Conservation (phyloP, 2,329 filamentous ascomycete species). For the Stachybotrys chartarum region DNA sequence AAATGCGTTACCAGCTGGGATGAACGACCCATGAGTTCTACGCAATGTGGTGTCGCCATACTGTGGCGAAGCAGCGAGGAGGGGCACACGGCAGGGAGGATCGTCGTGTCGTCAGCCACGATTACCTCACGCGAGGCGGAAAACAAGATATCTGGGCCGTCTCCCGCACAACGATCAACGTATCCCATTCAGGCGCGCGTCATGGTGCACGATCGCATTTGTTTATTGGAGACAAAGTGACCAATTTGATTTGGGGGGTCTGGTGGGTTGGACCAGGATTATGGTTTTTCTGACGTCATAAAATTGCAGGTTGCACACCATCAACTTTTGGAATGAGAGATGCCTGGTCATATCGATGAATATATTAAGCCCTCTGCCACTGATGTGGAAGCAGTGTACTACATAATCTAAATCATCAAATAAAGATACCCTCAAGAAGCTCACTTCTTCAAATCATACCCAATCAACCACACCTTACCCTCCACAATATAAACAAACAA, state of each 20-base stretch:
- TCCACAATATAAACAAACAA: slow-evolving; percentile 3
- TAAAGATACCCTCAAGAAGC: background rate
- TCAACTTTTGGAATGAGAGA: background rate
- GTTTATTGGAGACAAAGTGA: background rate
- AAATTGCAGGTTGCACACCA: background rate
- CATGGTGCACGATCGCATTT: background rate
- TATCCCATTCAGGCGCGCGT: background rate
- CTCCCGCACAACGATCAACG: no score
- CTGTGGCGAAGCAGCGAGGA: slow-evolving; percentile 3
- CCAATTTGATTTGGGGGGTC: no score
- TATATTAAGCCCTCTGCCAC: background rate
- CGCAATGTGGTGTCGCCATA: background rate
- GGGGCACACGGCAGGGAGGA: background rate
- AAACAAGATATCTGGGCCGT: background rate
- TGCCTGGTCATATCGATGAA: background rate
- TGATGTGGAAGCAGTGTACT: background rate
- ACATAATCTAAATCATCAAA: background rate
- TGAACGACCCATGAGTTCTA: no score
- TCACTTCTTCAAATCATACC: slow-evolving; percentile 2
- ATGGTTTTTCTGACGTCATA: background rate
- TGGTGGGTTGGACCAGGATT: background rate
- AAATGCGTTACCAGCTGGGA: background rate
- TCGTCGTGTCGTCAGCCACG: background rate
- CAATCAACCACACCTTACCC: background rate
- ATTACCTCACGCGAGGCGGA: background rate